Evolutionary conservation across 2,329 filamentous ascomycete genomes (phyloP), one percentile per base, ranked within the genome.

Genomic region (Xylariomycetidae sp.): DNA sequence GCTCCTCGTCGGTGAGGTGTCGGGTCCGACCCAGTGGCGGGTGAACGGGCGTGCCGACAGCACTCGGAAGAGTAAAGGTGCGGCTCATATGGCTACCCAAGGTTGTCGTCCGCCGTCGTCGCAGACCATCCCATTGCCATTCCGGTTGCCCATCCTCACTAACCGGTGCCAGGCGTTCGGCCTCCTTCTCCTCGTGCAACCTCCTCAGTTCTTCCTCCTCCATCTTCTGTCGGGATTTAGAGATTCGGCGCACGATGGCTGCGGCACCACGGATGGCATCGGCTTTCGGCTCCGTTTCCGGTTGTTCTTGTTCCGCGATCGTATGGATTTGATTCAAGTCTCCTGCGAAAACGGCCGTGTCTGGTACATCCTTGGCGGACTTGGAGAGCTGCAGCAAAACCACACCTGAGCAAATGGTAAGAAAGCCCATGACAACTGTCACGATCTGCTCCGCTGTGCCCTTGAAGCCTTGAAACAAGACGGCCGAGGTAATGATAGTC

Each of bases 331-430:
- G 90, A 52, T 96, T 85, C 32, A 98, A 72, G 53, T 96, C 88
- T 27, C 90, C 92, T 35, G 80, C 79, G 67, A 98, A 95, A 24
- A 98, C 80, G 19, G 89, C 88, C 0, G 87, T 72, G 56, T 96
- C 92, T 6, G 92, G 92, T 0, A 98, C 90, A 53, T 98, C 90
- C 56, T 96, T 98, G 49, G 92, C 86, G 0, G 90, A 95, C 58
- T 96, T 96, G 32, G 92, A 95, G n/a, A 98, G 75, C 56, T 98
- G 92, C 8, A 98, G 66, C 6, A 98, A 64, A 1, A 96, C 82
- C 5, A 96, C 92, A 1, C 92, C 92, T 0, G 88, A 74, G 58
- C 92, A 98, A 41, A 98, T 98, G 40, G 84, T 82, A 25, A 98
- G 64, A 63, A 98, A 98, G 1, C 92, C 92, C 65, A 94, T 78